phyloP scores from a whole-genome alignment of 768 basidiomycete species.

The Hemileccinum impolitum region DNA sequence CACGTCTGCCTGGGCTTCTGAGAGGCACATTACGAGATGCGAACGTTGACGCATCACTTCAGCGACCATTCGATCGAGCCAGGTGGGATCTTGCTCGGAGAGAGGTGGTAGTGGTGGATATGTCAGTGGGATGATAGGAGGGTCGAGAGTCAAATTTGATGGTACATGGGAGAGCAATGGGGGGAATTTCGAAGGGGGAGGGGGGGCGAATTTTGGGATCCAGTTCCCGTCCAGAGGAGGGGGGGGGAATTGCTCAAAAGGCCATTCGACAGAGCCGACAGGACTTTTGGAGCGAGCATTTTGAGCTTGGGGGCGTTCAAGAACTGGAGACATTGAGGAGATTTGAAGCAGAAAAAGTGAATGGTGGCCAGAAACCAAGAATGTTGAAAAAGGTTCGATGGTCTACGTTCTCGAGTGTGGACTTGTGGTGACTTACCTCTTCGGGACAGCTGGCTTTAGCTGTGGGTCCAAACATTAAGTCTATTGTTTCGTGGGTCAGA shows the following conservation, averaged over 20 bases:
- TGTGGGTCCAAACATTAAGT: no score
- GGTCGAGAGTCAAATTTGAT: conserved; percentile 10
- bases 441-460: no score
- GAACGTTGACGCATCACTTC: conserved; percentile 27
- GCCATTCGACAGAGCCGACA: conserved; percentile 18
- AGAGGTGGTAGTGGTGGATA: conserved; percentile 30
- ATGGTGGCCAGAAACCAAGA: not conserved
- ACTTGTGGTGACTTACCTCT: no score
- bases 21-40: conserved; percentile 17
- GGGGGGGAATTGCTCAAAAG: conserved; percentile 26
- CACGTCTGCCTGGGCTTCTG: conserved; percentile 15
- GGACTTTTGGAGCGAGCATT: not conserved
- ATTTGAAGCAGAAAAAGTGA: not conserved
- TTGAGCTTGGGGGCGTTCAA: not conserved
- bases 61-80: conserved; percentile 25
- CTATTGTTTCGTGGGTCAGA: no score
- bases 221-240: conserved; percentile 27
- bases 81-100: conserved; percentile 22
- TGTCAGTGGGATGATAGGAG: conserved; percentile 26
- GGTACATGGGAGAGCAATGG: conserved; percentile 6
- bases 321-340: conserved; percentile 1
- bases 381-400: no score
- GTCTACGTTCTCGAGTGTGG: no score
- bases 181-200: conserved; percentile 16
- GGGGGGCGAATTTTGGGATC: conserved; percentile 22